Conservation (phyloP, 345 rosid genomes). For the Linum tenue region DNA sequence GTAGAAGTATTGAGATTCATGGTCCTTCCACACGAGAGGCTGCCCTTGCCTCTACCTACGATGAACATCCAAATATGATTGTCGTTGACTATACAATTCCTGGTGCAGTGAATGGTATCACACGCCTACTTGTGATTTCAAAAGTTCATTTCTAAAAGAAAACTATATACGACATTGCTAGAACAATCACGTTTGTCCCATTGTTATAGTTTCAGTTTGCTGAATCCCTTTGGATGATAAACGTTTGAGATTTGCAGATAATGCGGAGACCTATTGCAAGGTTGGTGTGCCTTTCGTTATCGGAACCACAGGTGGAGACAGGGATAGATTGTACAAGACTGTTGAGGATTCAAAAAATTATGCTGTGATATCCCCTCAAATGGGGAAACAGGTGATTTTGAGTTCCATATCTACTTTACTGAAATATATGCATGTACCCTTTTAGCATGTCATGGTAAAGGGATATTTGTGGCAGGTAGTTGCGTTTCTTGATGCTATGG, state of each 20-base stretch:
- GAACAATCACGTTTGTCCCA: not conserved
- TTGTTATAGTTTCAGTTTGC: not conserved
- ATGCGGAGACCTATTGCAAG: slow-evolving; percentile 72
- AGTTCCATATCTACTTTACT: not conserved
- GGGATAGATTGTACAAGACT: slow-evolving; percentile 49
- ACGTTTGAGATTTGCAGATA: slow-evolving; percentile 43
- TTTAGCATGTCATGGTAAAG: slow-evolving; percentile 14
- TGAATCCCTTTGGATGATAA: slow-evolving; percentile 7
- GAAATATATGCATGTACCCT: slow-evolving; percentile 1
- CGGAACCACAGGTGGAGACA: slow-evolving; percentile 98
- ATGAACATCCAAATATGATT: slow-evolving; percentile 60
- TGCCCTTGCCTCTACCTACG: slow-evolving; percentile 47
- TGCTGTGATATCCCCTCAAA: slow-evolving; percentile 95
- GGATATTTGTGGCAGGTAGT: slow-evolving; percentile 53
- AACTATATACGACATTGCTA: too few relatives aligned
- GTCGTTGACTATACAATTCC: slow-evolving; percentile 90
- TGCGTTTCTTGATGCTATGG: slow-evolving; percentile 97
- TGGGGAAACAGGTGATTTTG: slow-evolving; percentile 81
- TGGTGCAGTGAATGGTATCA: slow-evolving; percentile 74
- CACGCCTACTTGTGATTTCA: not conserved
- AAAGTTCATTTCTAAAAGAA: not conserved
- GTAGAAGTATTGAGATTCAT: slow-evolving; percentile 55
- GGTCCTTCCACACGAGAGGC: slow-evolving; percentile 68
- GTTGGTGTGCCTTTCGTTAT: slow-evolving; percentile 94
- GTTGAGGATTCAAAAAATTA: slow-evolving; percentile 58